These are phyloP conservation scores for Jackrogersella minutella DNA, from an alignment of 495 filamentous ascomycete genomes.

Conservation along the genomic window DNA sequence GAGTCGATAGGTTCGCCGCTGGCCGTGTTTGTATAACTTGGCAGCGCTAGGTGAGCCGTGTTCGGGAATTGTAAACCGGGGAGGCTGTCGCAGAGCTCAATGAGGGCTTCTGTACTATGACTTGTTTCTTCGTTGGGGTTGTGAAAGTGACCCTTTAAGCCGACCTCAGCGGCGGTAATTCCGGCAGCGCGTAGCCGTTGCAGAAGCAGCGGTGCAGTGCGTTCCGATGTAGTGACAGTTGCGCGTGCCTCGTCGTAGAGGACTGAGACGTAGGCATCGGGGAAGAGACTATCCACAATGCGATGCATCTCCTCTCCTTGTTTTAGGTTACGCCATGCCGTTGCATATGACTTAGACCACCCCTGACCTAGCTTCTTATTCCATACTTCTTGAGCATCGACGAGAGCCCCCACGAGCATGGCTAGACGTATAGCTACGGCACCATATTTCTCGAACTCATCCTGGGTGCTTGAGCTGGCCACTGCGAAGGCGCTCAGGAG, in stretches of 20 bases:
- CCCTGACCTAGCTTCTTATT: not conserved
- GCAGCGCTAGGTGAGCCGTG: slow-evolving; percentile 39
- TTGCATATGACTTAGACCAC: not conserved
- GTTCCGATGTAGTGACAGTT: slow-evolving; percentile 42
- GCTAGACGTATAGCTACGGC: not conserved
- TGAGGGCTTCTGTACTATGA: not conserved
- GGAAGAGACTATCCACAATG: not conserved
- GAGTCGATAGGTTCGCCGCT: slow-evolving; percentile 9
- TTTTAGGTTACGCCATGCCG: not conserved
- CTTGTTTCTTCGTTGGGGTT: slow-evolving; percentile 7
- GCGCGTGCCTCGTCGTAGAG: slow-evolving; percentile 49
- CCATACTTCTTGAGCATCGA: not conserved
- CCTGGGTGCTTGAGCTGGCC: not conserved
- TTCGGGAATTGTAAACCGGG: slow-evolving; percentile 48
- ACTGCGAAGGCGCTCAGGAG: not conserved
- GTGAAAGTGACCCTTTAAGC: slow-evolving; percentile 50
- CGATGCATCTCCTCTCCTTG: not conserved
- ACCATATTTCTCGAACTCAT: not conserved
- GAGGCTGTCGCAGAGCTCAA: slow-evolving; percentile 37
- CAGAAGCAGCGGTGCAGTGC: slow-evolving; percentile 29
- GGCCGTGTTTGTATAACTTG: slow-evolving; percentile 33
- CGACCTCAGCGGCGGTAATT: slow-evolving; percentile 41
- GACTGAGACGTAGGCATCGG: slow-evolving; percentile 56
- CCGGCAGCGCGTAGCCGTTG: slow-evolving; percentile 46
- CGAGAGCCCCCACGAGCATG: not conserved